phyloP scores from a whole-genome alignment of 768 basidiomycete species.

The Leccinum rimulosum region DNA sequence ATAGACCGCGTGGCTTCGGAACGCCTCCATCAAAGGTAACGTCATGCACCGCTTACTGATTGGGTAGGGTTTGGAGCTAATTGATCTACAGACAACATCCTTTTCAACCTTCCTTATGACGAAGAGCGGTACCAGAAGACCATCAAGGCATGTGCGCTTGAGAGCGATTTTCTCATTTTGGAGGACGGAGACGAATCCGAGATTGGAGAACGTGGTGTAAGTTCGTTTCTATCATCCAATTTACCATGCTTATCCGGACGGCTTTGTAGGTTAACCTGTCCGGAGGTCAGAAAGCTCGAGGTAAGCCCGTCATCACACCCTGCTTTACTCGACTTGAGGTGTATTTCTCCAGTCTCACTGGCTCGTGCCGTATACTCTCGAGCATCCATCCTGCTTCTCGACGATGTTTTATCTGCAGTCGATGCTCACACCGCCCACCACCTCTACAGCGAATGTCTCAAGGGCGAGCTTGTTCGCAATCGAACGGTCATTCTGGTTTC shows the following conservation, averaged over 20 bases:
- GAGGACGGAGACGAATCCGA: constrained; percentile 89
- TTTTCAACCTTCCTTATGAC: constrained; percentile 76
- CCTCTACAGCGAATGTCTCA: constrained; percentile 75
- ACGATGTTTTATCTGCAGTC: constrained; percentile 76
- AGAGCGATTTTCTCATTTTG: constrained; percentile 73
- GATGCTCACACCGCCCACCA: constrained; percentile 86
- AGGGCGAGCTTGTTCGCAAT: constrained; percentile 72
- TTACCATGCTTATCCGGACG: neutral
- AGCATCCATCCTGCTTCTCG: constrained; percentile 76
- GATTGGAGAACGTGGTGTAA: constrained; percentile 82
- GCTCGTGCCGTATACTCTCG: constrained; percentile 90
- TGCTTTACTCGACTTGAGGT: neutral
- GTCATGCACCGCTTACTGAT: constrained; percentile 13
- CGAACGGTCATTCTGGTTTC: constrained; percentile 89
- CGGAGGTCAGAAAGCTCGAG: constrained; percentile 67
- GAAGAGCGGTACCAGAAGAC: constrained; percentile 74
- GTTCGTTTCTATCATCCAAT: neutral
- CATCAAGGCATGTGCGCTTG: constrained; percentile 71
- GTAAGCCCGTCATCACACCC: constrained; percentile 31
- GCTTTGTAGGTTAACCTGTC: constrained; percentile 28
- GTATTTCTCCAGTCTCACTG: constrained; percentile 49
- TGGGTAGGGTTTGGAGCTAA: constrained; percentile 35
- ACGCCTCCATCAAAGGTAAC: constrained; percentile 49
- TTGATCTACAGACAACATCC: constrained; percentile 54
- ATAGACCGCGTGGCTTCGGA: constrained; percentile 65